Conservation (phyloP, 352 stramenopile species). For the Pythium dissotocum region DNA sequence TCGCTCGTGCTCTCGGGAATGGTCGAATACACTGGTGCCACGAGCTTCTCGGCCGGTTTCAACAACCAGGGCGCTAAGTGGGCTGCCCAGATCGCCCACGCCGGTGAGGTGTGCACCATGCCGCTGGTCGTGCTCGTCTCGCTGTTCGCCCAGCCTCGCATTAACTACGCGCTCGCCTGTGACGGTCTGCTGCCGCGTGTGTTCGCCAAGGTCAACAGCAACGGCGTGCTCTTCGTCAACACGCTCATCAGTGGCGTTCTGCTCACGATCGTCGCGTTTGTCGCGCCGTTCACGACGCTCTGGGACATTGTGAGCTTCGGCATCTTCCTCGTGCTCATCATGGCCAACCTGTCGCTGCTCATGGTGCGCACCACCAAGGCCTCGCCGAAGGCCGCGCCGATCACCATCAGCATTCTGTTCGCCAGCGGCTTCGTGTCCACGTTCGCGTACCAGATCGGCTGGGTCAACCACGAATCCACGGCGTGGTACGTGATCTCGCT, state of each 20-base stretch:
- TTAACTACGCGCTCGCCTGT: slow-evolving; percentile 91
- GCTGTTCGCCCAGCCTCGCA: slow-evolving; percentile 90
- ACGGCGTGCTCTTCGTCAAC: slow-evolving; percentile 80
- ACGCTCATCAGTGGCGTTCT: slow-evolving; percentile 63
- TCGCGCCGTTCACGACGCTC: slow-evolving; percentile 74
- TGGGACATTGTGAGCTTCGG: slow-evolving; percentile 89
- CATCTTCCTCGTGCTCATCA: slow-evolving; percentile 86
- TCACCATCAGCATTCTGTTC: slow-evolving; percentile 29
- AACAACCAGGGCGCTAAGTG: slow-evolving; percentile 38
- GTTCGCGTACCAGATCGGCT: slow-evolving; percentile 75
- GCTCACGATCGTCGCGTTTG: slow-evolving; percentile 65
- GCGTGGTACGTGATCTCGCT: slow-evolving; percentile 43
- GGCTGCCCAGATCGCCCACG: slow-evolving; percentile 50
- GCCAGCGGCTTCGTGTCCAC: slow-evolving; percentile 36
- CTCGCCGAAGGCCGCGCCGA: slow-evolving; percentile 33
- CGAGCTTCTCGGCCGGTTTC: slow-evolving; percentile 45
- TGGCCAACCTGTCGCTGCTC: slow-evolving; percentile 74
- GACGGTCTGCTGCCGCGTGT: slow-evolving; percentile 91
- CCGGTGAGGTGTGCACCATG: slow-evolving; percentile 81
- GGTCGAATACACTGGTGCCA: slow-evolving; percentile 27
- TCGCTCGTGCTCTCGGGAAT: slow-evolving; percentile 87
- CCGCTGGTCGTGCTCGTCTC: slow-evolving; percentile 93
- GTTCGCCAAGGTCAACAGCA: slow-evolving; percentile 83
- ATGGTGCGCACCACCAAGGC: slow-evolving; percentile 63
- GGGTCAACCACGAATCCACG: slow-evolving; percentile 40